Base-by-base conservation (phyloP, 108 stramenopile species). In the Mediolabrus comicus region DNA sequence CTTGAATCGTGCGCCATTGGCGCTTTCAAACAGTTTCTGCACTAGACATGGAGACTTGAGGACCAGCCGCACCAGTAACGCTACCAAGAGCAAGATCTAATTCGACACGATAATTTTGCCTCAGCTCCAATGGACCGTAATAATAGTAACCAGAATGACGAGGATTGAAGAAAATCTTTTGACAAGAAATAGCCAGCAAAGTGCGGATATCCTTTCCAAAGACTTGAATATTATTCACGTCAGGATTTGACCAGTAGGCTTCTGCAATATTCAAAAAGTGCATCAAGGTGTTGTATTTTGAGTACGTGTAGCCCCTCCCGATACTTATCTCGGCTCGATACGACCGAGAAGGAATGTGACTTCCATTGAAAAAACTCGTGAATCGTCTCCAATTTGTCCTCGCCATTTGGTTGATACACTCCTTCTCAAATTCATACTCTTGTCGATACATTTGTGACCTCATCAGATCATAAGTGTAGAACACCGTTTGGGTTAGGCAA, bases 281-380 rank as follows among this genome's bases (percentile, higher is more conserved):
- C 78, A 84, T 78, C 51, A 81, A 30, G n/a, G 79, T 84, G 30
- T 84, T 84, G 71, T 84, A 84, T 68, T 84, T 84, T 9, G 79
- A 72, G 22, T 77, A 84, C 0, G 83, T 81, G 56, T 64, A 75
- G 1, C 83, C 83, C 6, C 58, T 32, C 7, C 82, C 82, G 29
- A 83, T 83, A 31, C 65, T 83, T 53, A 79, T 31, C 3, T 66
- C 52, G 13, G 59, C 52, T 31, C 80, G 69, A 63, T 80, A 80
- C 33, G 69, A 77, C n/a, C 66, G 35, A 32, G 52, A 31, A 10
- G 75, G 46, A 28, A 9, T 68, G 24, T 67, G 65, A 4, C 53
- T 52, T 6, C 53, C 83, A 10, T 76, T 39, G 27, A 79, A 81
- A 62, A 69, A 53, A 14, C 69, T 29, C n/a, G 27, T 33, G 29